Evolutionary conservation across 2,329 filamentous ascomycete genomes (phyloP), one percentile per base, ranked within the genome.

Genomic region (Cryphonectria japonica): DNA sequence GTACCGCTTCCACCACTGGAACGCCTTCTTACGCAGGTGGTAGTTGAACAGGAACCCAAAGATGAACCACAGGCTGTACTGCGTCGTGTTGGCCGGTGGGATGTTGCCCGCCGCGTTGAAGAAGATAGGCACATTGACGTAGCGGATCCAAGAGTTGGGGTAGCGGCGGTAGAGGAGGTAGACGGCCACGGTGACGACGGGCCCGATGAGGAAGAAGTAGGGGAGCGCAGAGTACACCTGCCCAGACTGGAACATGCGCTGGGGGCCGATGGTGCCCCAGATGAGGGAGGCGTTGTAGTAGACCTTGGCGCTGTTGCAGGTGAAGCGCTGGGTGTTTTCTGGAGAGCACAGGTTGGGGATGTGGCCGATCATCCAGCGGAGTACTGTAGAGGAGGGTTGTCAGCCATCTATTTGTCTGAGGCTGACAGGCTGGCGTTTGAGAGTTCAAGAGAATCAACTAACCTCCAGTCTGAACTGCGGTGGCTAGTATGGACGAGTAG

Each of bases 51-150:
- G 13, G 37, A 78, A 78, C 0, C 78, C 78, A 26, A 79, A 72
- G 32, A 78, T 78, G 63, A 79, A 80, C 78, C 78, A 80, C 1
- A 79, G 73, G 6, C 76, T 78, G 71, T 80, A 76, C 72, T 76
- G 75, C 4, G 75, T 79, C 6, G 77, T 78, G 65, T 78, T 79
- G 2, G 77, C 77, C 2, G 78, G 78, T 6, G 78, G 78, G 22
- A 79, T 79, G 37, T 79, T 77, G 2, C 78, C 78, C 0, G 78
- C 77, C 0, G 76, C 78, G 52, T 78, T 79, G 68, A 79, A 79
- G 73, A 79, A 78, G 50, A 79, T 76, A 0, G 78, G 78, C 2
- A 78, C 78, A 57, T 79, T 79, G 70, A 79, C 72, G 57, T 76
- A 79, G n/a, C 76, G 75, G 11, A 79, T 68, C 76, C 78, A 79